Evolutionary conservation across 345 rosid species (phyloP).

Genomic region (Hibiscus tridactylites): DNA sequence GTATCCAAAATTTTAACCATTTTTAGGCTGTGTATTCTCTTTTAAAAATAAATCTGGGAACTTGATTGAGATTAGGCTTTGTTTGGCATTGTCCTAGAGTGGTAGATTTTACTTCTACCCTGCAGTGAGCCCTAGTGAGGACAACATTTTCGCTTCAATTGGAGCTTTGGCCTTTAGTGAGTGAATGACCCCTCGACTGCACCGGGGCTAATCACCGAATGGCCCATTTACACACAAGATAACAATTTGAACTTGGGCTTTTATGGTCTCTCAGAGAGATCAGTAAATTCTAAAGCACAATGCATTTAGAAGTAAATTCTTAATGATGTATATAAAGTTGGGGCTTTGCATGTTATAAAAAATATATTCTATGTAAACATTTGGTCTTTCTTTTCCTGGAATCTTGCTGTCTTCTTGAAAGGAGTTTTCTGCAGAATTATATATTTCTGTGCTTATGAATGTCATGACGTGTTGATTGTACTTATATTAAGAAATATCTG

Average conservation of each 20-base stretch:
- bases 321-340: too few species aligned
- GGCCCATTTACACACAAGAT: neutral
- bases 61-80: neutral
- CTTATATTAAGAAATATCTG: neutral
- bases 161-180: neutral
- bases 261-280: neutral
- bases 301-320: neutral
- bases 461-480: neutral
- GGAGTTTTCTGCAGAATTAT: neutral
- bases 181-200: neutral
- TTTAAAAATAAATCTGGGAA: neutral
- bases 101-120: neutral
- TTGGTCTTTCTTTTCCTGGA: neutral
- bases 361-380: neutral
- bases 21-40: neutral
- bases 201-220: neutral
- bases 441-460: neutral
- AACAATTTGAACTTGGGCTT: neutral
- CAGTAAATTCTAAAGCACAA: neutral
- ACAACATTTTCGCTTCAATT: neutral
- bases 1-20: neutral
- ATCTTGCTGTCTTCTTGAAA: neutral
- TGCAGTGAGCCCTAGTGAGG: neutral
- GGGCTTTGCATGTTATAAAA: neutral
- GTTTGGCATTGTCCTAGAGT: neutral